Conservation (phyloP, 75 land plant species). For the Chamaecyparis obtusa region DNA sequence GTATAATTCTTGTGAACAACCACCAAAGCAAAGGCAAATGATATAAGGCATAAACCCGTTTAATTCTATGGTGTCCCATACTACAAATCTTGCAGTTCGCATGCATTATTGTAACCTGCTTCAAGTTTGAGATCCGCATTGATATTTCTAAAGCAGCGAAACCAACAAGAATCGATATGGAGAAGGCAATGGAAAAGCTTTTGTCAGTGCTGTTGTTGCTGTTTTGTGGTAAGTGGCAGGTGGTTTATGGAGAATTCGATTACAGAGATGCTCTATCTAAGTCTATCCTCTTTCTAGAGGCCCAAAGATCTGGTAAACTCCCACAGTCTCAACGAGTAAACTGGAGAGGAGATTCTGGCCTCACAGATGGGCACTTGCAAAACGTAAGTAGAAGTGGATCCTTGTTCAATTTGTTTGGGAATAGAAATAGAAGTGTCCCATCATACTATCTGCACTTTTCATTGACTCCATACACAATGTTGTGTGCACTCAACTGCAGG, state of each 20-base stretch:
- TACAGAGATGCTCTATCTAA: constrained; percentile 32
- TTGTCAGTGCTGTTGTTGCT: not conserved
- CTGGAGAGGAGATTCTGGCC: constrained; percentile 43
- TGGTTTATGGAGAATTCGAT: constrained; percentile 1
- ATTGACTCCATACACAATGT: not conserved
- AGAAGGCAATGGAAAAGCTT: not conserved
- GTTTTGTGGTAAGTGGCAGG: not conserved
- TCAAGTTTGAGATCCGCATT: too few species aligned
- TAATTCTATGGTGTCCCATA: too few species aligned
- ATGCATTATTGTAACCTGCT: too few species aligned
- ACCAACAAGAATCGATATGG: not conserved
- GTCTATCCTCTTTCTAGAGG: constrained; percentile 37
- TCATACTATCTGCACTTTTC: too few species aligned
- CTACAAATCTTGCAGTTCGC: too few species aligned
- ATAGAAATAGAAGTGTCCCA: too few species aligned
- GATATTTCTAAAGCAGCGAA: too few species aligned
- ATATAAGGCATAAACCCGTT: too few species aligned
- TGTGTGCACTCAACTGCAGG: constrained; percentile 26
- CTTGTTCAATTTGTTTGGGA: too few species aligned
- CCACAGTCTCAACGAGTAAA: constrained; percentile 24
- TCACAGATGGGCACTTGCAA: constrained; percentile 22
- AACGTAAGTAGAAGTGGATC: not conserved
- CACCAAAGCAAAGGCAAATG: too few species aligned
- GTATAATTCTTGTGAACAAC: too few species aligned
- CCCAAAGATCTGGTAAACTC: constrained; percentile 35